Evolutionary conservation across 805 yeast species (phyloP), one percentile per base, ranked within the genome.

Genomic region (Cyberlindnera subsufficiens): DNA sequence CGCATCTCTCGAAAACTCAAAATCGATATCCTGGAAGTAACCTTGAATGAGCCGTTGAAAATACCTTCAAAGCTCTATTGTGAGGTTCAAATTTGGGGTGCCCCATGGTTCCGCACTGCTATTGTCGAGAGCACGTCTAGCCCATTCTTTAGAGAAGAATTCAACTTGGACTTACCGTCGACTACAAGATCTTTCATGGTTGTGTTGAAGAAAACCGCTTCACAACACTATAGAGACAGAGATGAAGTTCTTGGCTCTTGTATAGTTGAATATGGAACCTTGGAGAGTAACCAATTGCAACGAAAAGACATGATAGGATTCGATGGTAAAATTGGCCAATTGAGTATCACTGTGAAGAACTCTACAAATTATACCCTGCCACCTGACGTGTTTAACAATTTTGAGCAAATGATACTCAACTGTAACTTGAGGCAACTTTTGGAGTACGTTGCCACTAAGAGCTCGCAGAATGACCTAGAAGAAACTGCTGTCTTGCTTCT

Each of bases 141-240:
- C 42, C 90, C 95, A 1, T 86, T 86, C 57, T 90, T 96, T 93
- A 78, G 89, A 56, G 96, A 90, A 55, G 77, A 71, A 36, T 84
- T 86, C 55, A 64, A 72, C 2, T 65, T 84, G n/a, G 77, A 80
- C 39, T 65, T 81, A 34, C 82, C 86, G 9, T 42, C 66, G 6
- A 47, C 71, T 36, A 77, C 80, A 3, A 76, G 71, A 54, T 70
- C 68, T 57, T 68, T 78, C 50, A 76, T 67, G 49, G 69, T 77
- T 14, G 61, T 67, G 38, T 67, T 77, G 43, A 80, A 67, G 53
- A 56, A 55, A 37, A 60, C 56, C 5, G 40, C 45, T 2, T 36
- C 46, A 5, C 30, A 30, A 11, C 22, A 17, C 14, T 56, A 55
- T 33, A 32, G 43, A 5, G 43, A 34, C 3, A 55, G 58, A 42